phyloP scores from a whole-genome alignment of 768 basidiomycete species.

The Podaxis sp. region DNA sequence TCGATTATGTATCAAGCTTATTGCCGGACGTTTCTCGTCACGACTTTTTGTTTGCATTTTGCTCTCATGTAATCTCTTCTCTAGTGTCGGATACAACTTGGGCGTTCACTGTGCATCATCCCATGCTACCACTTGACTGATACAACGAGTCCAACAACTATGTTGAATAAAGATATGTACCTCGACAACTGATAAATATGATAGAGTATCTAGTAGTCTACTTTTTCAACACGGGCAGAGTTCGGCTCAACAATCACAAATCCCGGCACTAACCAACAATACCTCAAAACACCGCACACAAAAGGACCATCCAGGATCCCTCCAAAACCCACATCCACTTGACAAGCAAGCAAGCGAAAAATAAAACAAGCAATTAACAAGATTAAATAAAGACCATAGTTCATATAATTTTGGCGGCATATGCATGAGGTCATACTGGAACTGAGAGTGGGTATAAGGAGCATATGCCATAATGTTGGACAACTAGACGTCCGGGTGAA shows the following conservation, averaged over 20 bases:
- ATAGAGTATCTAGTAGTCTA: slow-evolving; percentile 9
- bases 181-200: slow-evolving; percentile 1
- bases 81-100: too few species aligned
- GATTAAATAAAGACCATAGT: slow-evolving; percentile 1
- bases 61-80: too few species aligned
- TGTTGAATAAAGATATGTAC: slow-evolving; percentile 7
- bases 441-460: not conserved
- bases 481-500: slow-evolving; percentile 1
- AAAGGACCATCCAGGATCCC: slow-evolving; percentile 6
- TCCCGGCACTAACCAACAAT: not conserved
- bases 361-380: not conserved
- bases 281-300: not conserved
- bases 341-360: slow-evolving; percentile 14
- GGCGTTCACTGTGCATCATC: not conserved
- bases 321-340: slow-evolving; percentile 15
- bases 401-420: slow-evolving; percentile 13
- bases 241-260: not conserved
- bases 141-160: not conserved
- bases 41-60: too few species aligned
- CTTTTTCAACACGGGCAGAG: slow-evolving; percentile 2
- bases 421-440: slow-evolving; percentile 7
- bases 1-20: not conserved
- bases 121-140: too few species aligned
- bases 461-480: slow-evolving; percentile 16
- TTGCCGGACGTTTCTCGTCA: not conserved